Evolutionary conservation across 2,329 filamentous ascomycete genomes (phyloP).

Genomic region (Diplodia scrobiculata): DNA sequence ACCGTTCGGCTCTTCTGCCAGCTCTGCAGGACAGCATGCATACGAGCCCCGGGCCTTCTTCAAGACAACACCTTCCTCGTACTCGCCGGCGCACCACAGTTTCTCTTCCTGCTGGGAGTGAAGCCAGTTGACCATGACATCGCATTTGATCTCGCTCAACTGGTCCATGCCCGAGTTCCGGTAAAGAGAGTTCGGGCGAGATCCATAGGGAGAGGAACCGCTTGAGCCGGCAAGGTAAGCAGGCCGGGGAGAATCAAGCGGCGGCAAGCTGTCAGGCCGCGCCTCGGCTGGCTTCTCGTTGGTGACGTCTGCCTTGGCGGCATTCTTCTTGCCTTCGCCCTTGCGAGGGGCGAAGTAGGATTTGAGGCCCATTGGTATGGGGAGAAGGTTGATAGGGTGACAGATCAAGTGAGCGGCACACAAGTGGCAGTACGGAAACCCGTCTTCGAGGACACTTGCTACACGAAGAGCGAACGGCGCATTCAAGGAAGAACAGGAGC

Average conservation of each 20-base stretch:
- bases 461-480: not conserved
- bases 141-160: slow-evolving; percentile 58
- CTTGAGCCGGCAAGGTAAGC: slow-evolving; percentile 12
- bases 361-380: slow-evolving; percentile 22
- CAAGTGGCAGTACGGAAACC: not conserved
- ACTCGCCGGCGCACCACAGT: slow-evolving; percentile 53
- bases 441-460: not conserved
- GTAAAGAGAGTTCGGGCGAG: slow-evolving; percentile 40
- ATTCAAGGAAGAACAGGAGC: not conserved
- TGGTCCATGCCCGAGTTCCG: slow-evolving; percentile 49
- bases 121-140: slow-evolving; percentile 66
- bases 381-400: no score
- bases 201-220: slow-evolving; percentile 26
- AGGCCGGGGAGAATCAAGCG: slow-evolving; percentile 8
- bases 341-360: slow-evolving; percentile 24
- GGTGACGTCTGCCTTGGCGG: not conserved
- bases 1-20: slow-evolving; percentile 50
- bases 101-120: slow-evolving; percentile 63
- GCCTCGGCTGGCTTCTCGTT: slow-evolving; percentile 13
- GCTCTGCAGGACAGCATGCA: slow-evolving; percentile 54
- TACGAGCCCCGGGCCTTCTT: slow-evolving; percentile 57
- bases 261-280: slow-evolving; percentile 1
- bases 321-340: slow-evolving; percentile 20
- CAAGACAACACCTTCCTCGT: slow-evolving; percentile 59
- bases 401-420: not conserved